phyloP scores from a whole-genome alignment of 805 yeast species.

The Candida golubevii region DNA sequence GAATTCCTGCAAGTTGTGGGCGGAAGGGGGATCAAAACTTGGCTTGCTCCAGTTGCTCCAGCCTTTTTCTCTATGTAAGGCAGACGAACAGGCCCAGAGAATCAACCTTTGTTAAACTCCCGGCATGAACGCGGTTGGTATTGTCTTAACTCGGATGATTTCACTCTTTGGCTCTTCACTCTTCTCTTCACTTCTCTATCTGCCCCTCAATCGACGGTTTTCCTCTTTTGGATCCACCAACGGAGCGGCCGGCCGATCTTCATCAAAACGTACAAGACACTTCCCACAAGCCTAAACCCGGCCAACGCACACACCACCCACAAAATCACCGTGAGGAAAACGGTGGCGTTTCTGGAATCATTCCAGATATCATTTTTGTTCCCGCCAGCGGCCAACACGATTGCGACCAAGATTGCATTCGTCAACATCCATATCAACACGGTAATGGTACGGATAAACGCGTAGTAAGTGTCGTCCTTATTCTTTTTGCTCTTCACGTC shows the following conservation, averaged over 20 bases:
- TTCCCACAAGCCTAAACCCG: conserved; percentile 73
- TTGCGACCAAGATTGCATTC: conserved; percentile 74
- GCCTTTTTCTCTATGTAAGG: too few relatives aligned
- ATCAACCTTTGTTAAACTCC: too few relatives aligned
- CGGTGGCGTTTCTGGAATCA: conserved; percentile 45
- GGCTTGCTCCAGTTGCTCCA: too few relatives aligned
- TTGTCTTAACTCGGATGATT: too few relatives aligned
- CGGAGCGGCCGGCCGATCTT: conserved; percentile 36
- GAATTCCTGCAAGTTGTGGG: too few relatives aligned
- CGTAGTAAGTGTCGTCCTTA: conserved; percentile 74
- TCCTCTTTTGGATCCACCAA: conserved; percentile 31
- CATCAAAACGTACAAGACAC: conserved; percentile 51
- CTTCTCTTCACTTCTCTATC: background rate
- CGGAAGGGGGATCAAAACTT: too few relatives aligned
- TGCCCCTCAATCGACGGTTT: conserved; percentile 13
- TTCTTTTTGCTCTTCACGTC: conserved; percentile 18
- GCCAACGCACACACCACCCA: conserved; percentile 96
- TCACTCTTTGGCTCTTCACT: too few relatives aligned
- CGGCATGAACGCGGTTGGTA: too few relatives aligned
- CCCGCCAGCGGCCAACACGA: conserved; percentile 85
- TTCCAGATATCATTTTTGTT: conserved; percentile 39
- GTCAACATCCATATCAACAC: conserved; percentile 87
- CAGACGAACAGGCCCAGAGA: too few relatives aligned
- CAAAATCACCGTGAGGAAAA: conserved; percentile 76
- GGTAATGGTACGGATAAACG: conserved; percentile 82